A percentile compares a stretch with the other conserved stretches of the same genome.
phyloP scores from a whole-genome alignment of 208 protist species.

The Trypanosoma avium region DNA sequence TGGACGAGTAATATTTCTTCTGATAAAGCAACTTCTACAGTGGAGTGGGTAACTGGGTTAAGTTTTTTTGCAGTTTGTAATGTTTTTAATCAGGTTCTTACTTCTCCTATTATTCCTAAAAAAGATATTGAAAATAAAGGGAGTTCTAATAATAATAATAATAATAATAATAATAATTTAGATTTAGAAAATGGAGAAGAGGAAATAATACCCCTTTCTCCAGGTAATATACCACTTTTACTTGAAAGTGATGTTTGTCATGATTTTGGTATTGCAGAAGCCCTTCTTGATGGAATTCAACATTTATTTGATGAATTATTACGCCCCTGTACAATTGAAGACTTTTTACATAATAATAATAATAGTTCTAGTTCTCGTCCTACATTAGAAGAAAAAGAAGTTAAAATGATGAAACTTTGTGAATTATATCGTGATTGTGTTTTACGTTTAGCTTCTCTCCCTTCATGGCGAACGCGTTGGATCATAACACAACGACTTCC shows the following conservation, averaged over 20 bases:
- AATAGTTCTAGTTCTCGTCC: not conserved
- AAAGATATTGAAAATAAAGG: not conserved
- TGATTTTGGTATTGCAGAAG: constrained; percentile 59
- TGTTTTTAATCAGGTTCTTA: constrained; percentile 12
- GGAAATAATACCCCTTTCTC: not conserved
- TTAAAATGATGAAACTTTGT: constrained; percentile 29
- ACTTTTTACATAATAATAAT: not conserved
- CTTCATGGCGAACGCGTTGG: constrained; percentile 69
- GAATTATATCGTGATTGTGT: constrained; percentile 40
- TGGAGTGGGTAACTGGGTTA: constrained; percentile 10
- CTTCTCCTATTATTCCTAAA: not conserved
- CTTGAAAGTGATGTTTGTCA: constrained; percentile 45
- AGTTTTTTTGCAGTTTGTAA: constrained; percentile 25
- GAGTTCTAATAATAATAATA: not conserved
- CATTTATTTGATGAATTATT: constrained; percentile 41
- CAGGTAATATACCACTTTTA: not conserved
- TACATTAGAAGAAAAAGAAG: constrained; percentile 8
- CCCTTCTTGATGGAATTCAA: constrained; percentile 49
- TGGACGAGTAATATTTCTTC: constrained; percentile 8
- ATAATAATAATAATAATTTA: not conserved
- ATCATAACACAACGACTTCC: constrained; percentile 53
- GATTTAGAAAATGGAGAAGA: not conserved
- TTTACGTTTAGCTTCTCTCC: constrained; percentile 38
- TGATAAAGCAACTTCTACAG: not conserved
- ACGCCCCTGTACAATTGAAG: constrained; percentile 16